Evolutionary conservation across 257 asterid species (phyloP).

Genomic region (Jacaranda copaia): DNA sequence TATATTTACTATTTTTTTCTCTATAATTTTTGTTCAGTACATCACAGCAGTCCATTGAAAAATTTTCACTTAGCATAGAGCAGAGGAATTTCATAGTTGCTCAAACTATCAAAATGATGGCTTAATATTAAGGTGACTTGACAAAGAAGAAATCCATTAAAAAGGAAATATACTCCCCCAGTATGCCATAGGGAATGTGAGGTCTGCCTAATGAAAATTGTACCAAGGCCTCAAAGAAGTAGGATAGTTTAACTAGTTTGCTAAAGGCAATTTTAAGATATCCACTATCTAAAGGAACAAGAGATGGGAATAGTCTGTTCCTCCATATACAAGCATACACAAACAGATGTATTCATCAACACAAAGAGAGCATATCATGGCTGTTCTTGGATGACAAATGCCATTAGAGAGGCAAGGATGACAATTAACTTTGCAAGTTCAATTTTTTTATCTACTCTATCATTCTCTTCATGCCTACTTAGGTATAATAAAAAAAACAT

Average conservation of each 20-base stretch:
- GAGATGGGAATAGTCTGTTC: background rate
- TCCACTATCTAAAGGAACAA: background rate
- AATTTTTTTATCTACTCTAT: conserved; percentile 12
- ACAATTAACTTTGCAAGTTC: background rate
- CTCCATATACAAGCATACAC: background rate
- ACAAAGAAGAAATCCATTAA: no score
- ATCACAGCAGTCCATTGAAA: background rate
- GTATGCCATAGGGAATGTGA: background rate
- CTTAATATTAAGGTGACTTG: no score
- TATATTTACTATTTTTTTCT: background rate
- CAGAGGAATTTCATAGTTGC: background rate
- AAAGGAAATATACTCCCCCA: no score
- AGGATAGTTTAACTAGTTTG: conserved; percentile 13
- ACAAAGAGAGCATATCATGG: background rate
- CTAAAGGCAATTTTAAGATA: background rate
- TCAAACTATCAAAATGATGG: background rate
- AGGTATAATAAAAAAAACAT: background rate
- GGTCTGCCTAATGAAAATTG: background rate
- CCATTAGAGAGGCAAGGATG: background rate
- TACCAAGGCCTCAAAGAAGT: background rate
- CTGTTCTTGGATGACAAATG: background rate
- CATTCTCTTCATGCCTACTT: background rate
- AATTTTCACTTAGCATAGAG: background rate
- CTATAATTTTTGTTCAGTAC: background rate
- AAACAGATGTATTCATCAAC: background rate